These are phyloP conservation scores for Letharia lupina DNA, from an alignment of 495 filamentous ascomycete genomes.

Conservation along the genomic window DNA sequence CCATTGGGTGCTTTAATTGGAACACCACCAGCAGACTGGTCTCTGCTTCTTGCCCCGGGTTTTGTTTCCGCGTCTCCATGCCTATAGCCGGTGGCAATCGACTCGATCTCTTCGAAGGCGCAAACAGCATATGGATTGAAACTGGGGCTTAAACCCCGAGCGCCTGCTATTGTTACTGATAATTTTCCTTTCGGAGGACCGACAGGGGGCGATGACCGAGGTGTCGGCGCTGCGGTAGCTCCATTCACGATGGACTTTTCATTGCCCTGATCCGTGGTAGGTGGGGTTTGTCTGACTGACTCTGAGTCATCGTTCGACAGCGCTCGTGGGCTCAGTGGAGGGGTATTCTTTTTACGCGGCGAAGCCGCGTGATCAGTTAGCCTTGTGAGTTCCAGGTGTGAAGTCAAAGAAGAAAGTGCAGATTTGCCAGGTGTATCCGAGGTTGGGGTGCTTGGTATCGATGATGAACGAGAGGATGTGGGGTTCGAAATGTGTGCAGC, in stretches of 20 bases:
- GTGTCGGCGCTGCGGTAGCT: slow-evolving; percentile 33
- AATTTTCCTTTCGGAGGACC: slow-evolving; percentile 82
- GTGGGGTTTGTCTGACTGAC: slow-evolving; percentile 18
- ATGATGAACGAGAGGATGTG: slow-evolving; percentile 45
- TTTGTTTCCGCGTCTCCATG: slow-evolving; percentile 41
- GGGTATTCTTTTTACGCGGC: slow-evolving; percentile 72
- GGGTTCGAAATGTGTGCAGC: slow-evolving; percentile 73
- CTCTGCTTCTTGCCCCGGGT: slow-evolving; percentile 37
- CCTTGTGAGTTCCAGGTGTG: slow-evolving; percentile 64
- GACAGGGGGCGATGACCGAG: slow-evolving; percentile 44
- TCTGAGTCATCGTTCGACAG: slow-evolving; percentile 52
- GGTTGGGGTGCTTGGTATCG: slow-evolving; percentile 49
- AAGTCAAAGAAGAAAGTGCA: slow-evolving; percentile 50
- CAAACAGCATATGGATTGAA: slow-evolving; percentile 91
- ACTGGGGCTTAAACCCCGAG: slow-evolving; percentile 69
- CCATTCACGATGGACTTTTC: slow-evolving; percentile 26
- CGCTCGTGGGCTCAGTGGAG: slow-evolving; percentile 77
- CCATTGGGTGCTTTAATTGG: slow-evolving; percentile 59
- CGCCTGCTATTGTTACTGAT: slow-evolving; percentile 78
- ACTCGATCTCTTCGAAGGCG: slow-evolving; percentile 92
- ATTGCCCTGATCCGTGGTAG: slow-evolving; percentile 36
- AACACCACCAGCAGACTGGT: slow-evolving; percentile 45
- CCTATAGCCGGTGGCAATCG: slow-evolving; percentile 79
- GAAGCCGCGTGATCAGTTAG: slow-evolving; percentile 70
- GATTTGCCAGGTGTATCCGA: slow-evolving; percentile 40